Evolutionary conservation across 169 alveolate species (phyloP).

Genomic region (Plasmodium adleri): DNA sequence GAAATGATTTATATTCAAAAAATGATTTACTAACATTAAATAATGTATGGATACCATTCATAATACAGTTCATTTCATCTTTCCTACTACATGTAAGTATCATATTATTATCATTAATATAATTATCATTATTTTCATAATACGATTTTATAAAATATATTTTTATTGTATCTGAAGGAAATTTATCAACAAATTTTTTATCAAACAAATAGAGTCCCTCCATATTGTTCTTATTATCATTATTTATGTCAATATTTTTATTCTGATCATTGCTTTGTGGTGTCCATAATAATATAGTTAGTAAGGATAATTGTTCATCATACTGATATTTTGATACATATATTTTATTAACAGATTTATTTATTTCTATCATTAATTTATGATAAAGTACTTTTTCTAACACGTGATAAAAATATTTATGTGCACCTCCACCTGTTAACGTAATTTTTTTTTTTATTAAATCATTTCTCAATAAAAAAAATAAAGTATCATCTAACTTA

Average conservation of each 20-base stretch:
- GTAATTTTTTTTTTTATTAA: constrained; percentile 36
- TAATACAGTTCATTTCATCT: constrained; percentile 91
- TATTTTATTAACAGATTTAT: not conserved
- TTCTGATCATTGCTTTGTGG: constrained; percentile 14
- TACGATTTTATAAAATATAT: not conserved
- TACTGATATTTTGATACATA: constrained; percentile 7
- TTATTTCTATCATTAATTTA: not conserved
- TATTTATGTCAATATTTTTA: not conserved
- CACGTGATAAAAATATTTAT: constrained; percentile 23
- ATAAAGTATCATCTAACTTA: constrained; percentile 23
- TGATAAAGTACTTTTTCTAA: constrained; percentile 13
- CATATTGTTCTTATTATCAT: too few species aligned
- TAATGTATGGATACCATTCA: constrained; percentile 87
- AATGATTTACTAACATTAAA: constrained; percentile 81
- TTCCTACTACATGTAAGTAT: constrained; percentile 81
- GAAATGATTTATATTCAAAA: constrained; percentile 82
- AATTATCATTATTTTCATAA: not conserved
- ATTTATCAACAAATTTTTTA: not conserved
- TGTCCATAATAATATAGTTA: not conserved
- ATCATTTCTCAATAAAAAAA: constrained; percentile 12
- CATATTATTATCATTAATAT: constrained; percentile 78
- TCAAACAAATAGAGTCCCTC: not conserved
- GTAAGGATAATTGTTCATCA: not conserved
- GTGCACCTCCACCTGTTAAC: constrained; percentile 63
- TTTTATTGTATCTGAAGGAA: not conserved